A percentile compares a stretch with the other conserved stretches of the same genome.
Evolutionary conservation across 148 eudicot genomes (phyloP).

Genomic region (Fallopia convolvulus): DNA sequence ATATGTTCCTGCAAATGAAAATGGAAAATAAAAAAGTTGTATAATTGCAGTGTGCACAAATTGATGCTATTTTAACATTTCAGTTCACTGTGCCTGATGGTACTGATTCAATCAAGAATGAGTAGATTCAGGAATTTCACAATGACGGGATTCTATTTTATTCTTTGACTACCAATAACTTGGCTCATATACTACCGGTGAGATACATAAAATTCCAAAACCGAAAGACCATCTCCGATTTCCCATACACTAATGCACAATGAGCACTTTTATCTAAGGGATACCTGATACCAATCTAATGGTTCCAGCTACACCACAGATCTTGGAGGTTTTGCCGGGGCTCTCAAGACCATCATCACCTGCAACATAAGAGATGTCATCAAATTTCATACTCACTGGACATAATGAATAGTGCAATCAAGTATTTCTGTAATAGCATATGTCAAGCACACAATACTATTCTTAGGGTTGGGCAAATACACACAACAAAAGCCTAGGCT

Average conservation of each 20-base stretch:
- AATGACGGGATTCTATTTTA: neutral
- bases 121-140: neutral
- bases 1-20: constrained; percentile 49
- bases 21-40: neutral
- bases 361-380: constrained; percentile 24
- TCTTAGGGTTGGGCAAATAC: neutral
- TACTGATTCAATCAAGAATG: constrained; percentile 2
- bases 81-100: neutral
- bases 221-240: neutral
- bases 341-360: constrained; percentile 41
- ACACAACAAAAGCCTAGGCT: neutral
- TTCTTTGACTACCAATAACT: neutral
- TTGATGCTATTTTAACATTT: neutral
- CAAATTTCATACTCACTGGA: neutral
- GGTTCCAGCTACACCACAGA: constrained; percentile 87
- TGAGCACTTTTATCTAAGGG: constrained; percentile 8
- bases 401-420: neutral
- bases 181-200: neutral
- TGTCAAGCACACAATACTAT: neutral
- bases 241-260: neutral
- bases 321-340: constrained; percentile 49
- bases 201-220: neutral
- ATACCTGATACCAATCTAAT: constrained; percentile 88
- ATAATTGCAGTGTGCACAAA: neutral
- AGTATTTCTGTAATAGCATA: neutral